Evolutionary conservation across 345 rosid species (phyloP).

Genomic region (Populus pruinosa): DNA sequence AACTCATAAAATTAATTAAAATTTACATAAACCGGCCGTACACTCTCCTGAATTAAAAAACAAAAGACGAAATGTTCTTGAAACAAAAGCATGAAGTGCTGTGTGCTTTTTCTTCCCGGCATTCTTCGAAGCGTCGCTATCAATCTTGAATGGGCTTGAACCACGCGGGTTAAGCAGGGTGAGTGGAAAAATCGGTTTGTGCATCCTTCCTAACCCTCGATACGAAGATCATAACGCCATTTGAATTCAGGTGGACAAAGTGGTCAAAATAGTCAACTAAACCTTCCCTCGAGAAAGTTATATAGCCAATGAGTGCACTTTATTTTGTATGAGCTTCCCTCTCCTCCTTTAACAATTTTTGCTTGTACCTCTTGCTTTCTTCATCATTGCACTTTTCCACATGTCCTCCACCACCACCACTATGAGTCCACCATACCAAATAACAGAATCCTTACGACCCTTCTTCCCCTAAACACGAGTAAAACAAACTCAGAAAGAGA

Average conservation of each 20-base stretch:
- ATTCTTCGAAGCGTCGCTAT: too few relatives aligned
- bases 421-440: constrained; percentile 7
- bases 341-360: constrained; percentile 20
- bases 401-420: constrained; percentile 39
- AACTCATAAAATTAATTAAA: fast-evolving
- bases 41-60: too few relatives aligned
- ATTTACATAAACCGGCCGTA: fast-evolving
- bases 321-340: constrained; percentile 55
- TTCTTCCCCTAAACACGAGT: constrained; percentile 5
- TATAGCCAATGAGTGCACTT: constrained; percentile 33
- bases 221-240: neutral
- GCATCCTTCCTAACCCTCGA: neutral
- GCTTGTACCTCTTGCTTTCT: constrained; percentile 19
- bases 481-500: constrained; percentile 10
- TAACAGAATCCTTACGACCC: constrained; percentile 20
- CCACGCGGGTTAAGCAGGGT: neutral
- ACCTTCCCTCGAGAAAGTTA: constrained; percentile 23
- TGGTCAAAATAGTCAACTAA: constrained; percentile 13
- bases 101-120: too few relatives aligned
- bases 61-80: neutral
- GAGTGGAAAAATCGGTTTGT: neutral
- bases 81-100: too few relatives aligned
- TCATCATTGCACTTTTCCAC: constrained; percentile 36
- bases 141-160: too few relatives aligned
- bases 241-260: neutral